These are phyloP conservation scores for Torulaspora globosa DNA, from an alignment of 1,139 yeast species.

Conservation along the genomic window DNA sequence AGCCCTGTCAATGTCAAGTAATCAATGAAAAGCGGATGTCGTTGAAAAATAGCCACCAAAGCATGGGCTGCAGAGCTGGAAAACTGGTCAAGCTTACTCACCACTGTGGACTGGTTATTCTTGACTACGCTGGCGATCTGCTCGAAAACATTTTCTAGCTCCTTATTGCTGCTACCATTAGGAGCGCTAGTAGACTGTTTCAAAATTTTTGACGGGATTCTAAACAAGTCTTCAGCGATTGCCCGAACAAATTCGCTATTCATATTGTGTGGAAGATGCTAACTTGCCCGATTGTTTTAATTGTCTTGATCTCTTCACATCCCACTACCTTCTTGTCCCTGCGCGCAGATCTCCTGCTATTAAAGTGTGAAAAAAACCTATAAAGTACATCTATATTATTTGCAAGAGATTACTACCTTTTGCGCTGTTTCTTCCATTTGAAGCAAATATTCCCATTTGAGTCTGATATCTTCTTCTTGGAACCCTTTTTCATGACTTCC, in stretches of 20 bases:
- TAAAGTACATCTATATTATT: constrained; percentile 2
- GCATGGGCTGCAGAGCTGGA: constrained; percentile 11
- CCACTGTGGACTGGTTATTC: constrained; percentile 6
- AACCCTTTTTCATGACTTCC: constrained; percentile 87
- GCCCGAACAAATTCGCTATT: background rate
- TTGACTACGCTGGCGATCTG: constrained; percentile 9
- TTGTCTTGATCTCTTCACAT: no score
- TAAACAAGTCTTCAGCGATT: constrained; percentile 3
- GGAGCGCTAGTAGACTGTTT: constrained; percentile 1
- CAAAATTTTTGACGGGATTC: constrained; percentile 5
- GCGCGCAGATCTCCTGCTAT: background rate
- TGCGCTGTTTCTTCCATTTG: constrained; percentile 85
- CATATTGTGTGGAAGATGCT: background rate
- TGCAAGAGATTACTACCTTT: constrained; percentile 44
- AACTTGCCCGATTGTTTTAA: background rate
- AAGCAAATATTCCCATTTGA: constrained; percentile 64
- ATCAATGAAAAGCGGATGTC: constrained; percentile 8
- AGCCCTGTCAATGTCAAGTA: constrained; percentile 6
- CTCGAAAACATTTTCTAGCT: constrained; percentile 13
- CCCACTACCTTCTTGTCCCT: background rate
- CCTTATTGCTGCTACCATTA: constrained; percentile 2
- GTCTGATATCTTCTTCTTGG: constrained; percentile 67
- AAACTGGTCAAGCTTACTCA: constrained; percentile 5
- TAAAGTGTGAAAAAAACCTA: constrained; percentile 2
- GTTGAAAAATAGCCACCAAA: constrained; percentile 6